phyloP scores from a whole-genome alignment of 2,329 filamentous ascomycete genomes.

The Colletotrichum coccodes region DNA sequence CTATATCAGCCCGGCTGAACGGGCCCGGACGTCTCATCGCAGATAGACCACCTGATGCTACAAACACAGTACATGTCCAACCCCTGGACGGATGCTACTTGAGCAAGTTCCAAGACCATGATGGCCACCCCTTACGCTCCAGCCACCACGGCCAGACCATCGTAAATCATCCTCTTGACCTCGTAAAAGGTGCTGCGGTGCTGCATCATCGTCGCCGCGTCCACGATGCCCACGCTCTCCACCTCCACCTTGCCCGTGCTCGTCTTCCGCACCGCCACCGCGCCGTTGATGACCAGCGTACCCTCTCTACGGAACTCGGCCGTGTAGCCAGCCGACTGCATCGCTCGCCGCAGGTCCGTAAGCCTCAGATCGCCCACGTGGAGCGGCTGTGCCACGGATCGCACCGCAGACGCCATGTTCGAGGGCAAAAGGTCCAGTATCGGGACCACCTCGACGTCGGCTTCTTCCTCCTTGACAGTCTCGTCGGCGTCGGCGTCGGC shows the following conservation, averaged over 20 bases:
- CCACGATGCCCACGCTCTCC: slow-evolving; percentile 74
- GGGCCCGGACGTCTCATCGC: background rate
- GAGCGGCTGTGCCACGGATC: slow-evolving; percentile 84
- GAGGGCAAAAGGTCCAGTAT: slow-evolving; percentile 65
- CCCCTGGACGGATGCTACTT: background rate
- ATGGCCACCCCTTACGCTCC: slow-evolving; percentile 14
- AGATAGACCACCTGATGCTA: slow-evolving; percentile 1
- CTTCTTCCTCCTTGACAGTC: slow-evolving; percentile 24
- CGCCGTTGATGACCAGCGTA: slow-evolving; percentile 87
- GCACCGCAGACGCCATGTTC: slow-evolving; percentile 75
- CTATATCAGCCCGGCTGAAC: background rate
- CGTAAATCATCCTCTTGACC: slow-evolving; percentile 92
- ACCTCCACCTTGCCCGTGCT: slow-evolving; percentile 89
- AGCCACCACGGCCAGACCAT: slow-evolving; percentile 90
- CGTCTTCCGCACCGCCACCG: slow-evolving; percentile 89
- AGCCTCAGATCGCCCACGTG: slow-evolving; percentile 94
- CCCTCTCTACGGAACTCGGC: slow-evolving; percentile 96
- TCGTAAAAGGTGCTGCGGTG: slow-evolving; percentile 80
- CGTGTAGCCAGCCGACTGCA: slow-evolving; percentile 83
- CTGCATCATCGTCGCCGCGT: slow-evolving; percentile 51
- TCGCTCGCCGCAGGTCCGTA: slow-evolving; percentile 85
- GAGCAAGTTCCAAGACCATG: background rate
- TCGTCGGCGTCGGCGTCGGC: slow-evolving; percentile 30
- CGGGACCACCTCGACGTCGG: slow-evolving; percentile 47
- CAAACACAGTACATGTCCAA: background rate